phyloP scores from a whole-genome alignment of 2,329 filamentous ascomycete species.

The Phialophora verrucosa region DNA sequence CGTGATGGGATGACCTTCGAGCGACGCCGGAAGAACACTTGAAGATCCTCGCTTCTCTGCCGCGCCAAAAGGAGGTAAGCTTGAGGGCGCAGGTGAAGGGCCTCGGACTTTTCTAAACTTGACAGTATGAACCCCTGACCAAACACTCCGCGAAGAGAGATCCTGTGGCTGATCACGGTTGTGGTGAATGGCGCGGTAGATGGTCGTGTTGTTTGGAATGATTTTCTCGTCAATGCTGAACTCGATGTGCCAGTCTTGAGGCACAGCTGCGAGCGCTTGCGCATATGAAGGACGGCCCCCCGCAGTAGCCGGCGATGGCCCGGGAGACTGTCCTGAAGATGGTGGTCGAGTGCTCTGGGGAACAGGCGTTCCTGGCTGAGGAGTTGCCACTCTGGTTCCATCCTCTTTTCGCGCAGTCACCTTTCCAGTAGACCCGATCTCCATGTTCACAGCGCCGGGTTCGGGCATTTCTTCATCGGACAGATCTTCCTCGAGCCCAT shows the following conservation, averaged over 20 bases:
- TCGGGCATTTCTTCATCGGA: conserved; percentile 75
- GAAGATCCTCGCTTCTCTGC: conserved; percentile 53
- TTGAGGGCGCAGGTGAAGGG: conserved; percentile 75
- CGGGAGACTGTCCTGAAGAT: conserved; percentile 47
- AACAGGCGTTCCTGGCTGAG: conserved; percentile 60
- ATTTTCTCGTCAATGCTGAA: conserved; percentile 86
- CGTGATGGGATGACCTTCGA: conserved; percentile 82
- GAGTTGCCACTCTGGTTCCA: conserved; percentile 83
- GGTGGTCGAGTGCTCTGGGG: conserved; percentile 35
- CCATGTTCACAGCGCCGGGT: conserved; percentile 87
- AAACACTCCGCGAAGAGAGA: conserved; percentile 75
- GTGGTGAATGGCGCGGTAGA: conserved; percentile 90
- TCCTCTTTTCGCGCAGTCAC: conserved; percentile 92
- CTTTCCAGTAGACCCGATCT: conserved; percentile 83
- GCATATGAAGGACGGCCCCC: conserved; percentile 72
- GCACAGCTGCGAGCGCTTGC: conserved; percentile 76
- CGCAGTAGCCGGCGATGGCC: conserved; percentile 48
- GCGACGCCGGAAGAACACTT: conserved; percentile 70
- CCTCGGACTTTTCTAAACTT: conserved; percentile 87
- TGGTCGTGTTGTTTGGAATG: conserved; percentile 89
- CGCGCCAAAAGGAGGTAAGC: conserved; percentile 50
- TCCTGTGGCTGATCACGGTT: conserved; percentile 68
- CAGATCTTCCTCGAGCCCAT: conserved; percentile 85
- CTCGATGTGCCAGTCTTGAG: conserved; percentile 96
- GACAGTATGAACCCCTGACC: conserved; percentile 88